Percentiles rank a stretch among this genome's conserved stretches.
Conservation (phyloP, 73 alveolate species). For the Urostyla sp. region DNA sequence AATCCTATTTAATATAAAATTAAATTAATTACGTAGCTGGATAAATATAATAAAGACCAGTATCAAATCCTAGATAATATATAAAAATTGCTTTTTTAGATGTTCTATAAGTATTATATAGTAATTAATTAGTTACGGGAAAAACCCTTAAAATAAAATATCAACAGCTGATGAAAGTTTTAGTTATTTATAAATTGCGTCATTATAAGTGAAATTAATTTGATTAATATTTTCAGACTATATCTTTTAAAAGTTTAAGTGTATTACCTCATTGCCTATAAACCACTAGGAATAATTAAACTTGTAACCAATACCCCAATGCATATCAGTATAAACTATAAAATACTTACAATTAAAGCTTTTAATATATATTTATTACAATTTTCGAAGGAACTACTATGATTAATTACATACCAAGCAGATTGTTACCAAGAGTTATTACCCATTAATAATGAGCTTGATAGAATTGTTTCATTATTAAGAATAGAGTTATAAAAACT, state of each 20-base stretch:
- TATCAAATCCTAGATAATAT: constrained; percentile 12
- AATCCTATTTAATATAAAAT: neutral
- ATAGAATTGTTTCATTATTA: neutral
- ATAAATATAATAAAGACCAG: constrained; percentile 32
- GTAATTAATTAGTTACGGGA: neutral
- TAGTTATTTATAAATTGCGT: neutral
- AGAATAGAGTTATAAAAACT: neutral
- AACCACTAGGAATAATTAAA: neutral
- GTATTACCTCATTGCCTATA: constrained; percentile 24
- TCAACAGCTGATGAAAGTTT: neutral
- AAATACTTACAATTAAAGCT: no score
- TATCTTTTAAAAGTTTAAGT: neutral
- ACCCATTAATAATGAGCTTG: neutral
- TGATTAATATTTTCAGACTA: neutral
- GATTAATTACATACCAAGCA: neutral
- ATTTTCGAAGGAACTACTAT: no score
- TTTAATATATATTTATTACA: no score
- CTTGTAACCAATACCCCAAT: neutral
- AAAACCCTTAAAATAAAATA: neutral
- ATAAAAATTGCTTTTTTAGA: neutral
- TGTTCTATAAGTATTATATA: neutral
- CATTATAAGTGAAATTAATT: neutral
- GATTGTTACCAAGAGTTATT: constrained; percentile 10
- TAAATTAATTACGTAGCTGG: neutral
- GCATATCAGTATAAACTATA: neutral